phyloP scores from a whole-genome alignment of 176 grass and related monocot genomes.

The Oryza australiensis region DNA sequence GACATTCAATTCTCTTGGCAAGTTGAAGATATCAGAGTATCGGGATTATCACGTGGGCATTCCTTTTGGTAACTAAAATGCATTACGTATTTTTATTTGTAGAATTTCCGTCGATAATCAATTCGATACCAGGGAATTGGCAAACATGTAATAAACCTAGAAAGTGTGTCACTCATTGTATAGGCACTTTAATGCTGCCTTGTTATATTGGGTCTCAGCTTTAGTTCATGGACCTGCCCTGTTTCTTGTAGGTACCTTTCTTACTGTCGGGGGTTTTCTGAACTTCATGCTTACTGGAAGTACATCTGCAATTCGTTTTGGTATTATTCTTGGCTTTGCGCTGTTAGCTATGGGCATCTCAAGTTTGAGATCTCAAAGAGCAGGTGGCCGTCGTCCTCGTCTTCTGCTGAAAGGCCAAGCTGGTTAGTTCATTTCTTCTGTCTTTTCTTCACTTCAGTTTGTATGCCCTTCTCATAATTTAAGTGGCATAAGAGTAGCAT shows the following conservation, averaged over 20 bases:
- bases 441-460: conserved; percentile 4
- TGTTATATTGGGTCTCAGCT: background rate
- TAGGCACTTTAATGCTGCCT: background rate
- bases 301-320: conserved; percentile 85
- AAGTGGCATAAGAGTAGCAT: background rate
- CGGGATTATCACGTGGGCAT: conserved; percentile 88
- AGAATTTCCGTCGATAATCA: background rate
- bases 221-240: conserved; percentile 12
- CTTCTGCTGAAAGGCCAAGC: conserved; percentile 83
- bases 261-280: conserved; percentile 71
- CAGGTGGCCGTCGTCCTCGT: conserved; percentile 40
- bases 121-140: background rate
- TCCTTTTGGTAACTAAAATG: conserved; percentile 68
- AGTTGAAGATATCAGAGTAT: conserved; percentile 58
- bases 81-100: background rate
- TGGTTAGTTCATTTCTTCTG: conserved; percentile 63
- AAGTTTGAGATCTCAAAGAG: conserved; percentile 74
- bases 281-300: conserved; percentile 92
- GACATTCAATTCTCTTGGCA: conserved; percentile 52
- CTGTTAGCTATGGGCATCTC: conserved; percentile 69
- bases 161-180: background rate
- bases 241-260: conserved; percentile 68
- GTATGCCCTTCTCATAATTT: background rate
- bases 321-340: conserved; percentile 78
- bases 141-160: background rate